These are phyloP conservation scores for Colletotrichum noveboracense DNA, from an alignment of 2,329 filamentous ascomycete genomes.

Conservation along the genomic window DNA sequence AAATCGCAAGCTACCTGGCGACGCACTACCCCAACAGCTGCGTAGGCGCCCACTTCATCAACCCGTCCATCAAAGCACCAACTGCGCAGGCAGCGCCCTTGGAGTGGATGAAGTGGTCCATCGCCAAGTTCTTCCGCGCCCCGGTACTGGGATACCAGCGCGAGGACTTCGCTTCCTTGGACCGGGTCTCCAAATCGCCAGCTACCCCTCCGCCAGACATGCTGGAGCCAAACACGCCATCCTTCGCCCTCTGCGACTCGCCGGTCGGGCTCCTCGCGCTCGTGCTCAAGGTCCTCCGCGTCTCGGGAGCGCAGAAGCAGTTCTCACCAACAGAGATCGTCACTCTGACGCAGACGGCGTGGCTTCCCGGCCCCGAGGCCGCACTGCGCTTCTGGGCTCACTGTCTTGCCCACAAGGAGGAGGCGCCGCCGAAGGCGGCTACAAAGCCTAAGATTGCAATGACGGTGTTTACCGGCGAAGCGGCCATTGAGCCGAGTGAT, in stretches of 20 bases:
- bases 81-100: slow-evolving; percentile 45
- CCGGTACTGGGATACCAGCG: slow-evolving; percentile 61
- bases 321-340: slow-evolving; percentile 60
- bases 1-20: slow-evolving; percentile 53
- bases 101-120: slow-evolving; percentile 60
- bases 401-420: slow-evolving; percentile 41
- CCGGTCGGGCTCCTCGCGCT: slow-evolving; percentile 63
- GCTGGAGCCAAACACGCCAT: slow-evolving; percentile 57
- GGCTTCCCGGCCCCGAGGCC: slow-evolving; percentile 70
- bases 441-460: slow-evolving; percentile 47
- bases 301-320: slow-evolving; percentile 41
- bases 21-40: slow-evolving; percentile 54
- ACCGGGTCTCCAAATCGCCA: slow-evolving; percentile 26
- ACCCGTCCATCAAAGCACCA: slow-evolving; percentile 59
- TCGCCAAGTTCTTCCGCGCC: slow-evolving; percentile 54
- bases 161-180: slow-evolving; percentile 54
- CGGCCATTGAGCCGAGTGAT: background rate
- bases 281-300: slow-evolving; percentile 52
- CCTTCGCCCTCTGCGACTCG: slow-evolving; percentile 68
- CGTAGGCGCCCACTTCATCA: slow-evolving; percentile 65
- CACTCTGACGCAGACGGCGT: slow-evolving; percentile 65
- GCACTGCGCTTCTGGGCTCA: slow-evolving; percentile 61
- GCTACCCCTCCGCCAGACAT: slow-evolving; percentile 33
- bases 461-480: slow-evolving; percentile 50
- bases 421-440: slow-evolving; percentile 25